phyloP scores from a whole-genome alignment of 768 basidiomycete genomes.

The Scleroderma bovista region DNA sequence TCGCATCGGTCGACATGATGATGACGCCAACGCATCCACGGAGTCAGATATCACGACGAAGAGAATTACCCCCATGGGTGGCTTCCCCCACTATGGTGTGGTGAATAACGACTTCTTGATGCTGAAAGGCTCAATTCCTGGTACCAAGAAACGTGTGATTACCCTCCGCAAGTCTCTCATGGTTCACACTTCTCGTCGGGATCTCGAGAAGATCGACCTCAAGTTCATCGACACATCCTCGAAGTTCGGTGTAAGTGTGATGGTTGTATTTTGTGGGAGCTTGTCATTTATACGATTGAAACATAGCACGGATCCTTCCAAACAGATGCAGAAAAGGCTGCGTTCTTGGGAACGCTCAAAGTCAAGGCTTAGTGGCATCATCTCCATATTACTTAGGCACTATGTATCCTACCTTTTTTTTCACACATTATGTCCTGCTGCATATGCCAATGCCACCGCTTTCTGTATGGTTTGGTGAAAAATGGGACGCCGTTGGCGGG shows the following conservation, averaged over 20 bases:
- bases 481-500: no score
- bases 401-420: conserved; percentile 31
- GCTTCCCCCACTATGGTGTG: conserved; percentile 98
- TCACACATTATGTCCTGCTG: conserved; percentile 37
- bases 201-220: conserved; percentile 96
- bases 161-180: conserved; percentile 96
- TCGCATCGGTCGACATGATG: conserved; percentile 78
- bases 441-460: conserved; percentile 25
- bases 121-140: conserved; percentile 93
- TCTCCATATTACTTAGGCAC: conserved; percentile 33
- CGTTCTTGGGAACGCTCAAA: conserved; percentile 92
- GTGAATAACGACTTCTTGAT: conserved; percentile 98
- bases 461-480: conserved; percentile 7
- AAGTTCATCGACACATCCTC: conserved; percentile 99
- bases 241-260: conserved; percentile 81
- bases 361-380: conserved; percentile 55
- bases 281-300: conserved; percentile 3
- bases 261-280: not conserved
- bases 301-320: conserved; percentile 91
- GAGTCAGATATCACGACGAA: conserved; percentile 94
- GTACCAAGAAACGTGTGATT: conserved; percentile 96
- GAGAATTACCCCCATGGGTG: conserved; percentile 94
- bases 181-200: conserved; percentile 91
- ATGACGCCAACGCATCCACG: conserved; percentile 84
- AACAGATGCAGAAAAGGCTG: conserved; percentile 92